Evolutionary conservation across 1,284 basidiomycete genomes (phyloP), one percentile per base, ranked within the genome.

Genomic region (Ganoderma leucocontextum): DNA sequence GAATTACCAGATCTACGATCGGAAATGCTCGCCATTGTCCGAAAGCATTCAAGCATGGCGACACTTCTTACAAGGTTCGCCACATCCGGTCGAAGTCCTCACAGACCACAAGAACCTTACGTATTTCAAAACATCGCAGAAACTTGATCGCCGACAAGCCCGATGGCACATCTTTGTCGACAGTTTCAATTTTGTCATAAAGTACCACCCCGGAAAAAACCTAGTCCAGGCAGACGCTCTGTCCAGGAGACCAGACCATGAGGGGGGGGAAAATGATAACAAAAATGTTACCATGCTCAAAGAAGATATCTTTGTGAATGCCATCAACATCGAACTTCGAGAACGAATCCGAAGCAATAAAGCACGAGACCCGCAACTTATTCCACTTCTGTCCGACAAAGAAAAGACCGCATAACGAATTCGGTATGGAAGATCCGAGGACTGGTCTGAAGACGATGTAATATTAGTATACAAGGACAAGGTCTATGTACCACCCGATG

Each of bases 1-100:
- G 6, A 87, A 87, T 69, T 87, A 86, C 72, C 77, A 81, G n/a
- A 82, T 84, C 42, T 80, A 85, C 71, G 82, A 89, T 71, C 78
- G 64, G 85, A 89, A 76, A 63, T 88, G 17, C 53, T 86, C 0
- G 80, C 81, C 0, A 80, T 85, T 25, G 78, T 83, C 7, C 15
- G 68, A n/a, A n/a, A n/a, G 70, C 77, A 0, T 66, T 83, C 15
- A 78, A 15, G 67, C 74, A 49, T 84, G 80, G 81, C 62, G 75
- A 12, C 77, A 78, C 33, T 76, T 75, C 36, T 70, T 80, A 0
- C 65, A 73, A 60, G 79, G 77, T 33, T 39, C 62, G 29, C 47
- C 35, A 41, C 47, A 53, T 39, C 49, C 33, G 3, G 19, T 55
- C 1, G 52, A 63, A 41, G 69, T 73, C 13, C 73, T 74, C 63